Conservation (phyloP, 345 rosid species). For the Pelargonium nanum region DNA sequence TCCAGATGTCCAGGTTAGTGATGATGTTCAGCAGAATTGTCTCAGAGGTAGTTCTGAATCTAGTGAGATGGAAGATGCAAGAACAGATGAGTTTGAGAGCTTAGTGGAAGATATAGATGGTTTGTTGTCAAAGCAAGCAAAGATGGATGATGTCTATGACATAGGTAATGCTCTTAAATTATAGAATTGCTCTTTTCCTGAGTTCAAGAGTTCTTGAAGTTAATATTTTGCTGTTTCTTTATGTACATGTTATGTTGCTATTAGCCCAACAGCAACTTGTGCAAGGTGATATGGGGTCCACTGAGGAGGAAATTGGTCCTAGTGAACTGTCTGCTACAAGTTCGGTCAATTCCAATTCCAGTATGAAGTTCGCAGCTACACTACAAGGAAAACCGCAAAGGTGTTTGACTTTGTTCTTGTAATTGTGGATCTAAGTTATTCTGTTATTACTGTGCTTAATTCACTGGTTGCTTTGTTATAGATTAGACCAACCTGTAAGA, state of each 20-base stretch:
- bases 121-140: conserved; percentile 7
- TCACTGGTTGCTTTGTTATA: conserved; percentile 27
- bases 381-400: conserved; percentile 64
- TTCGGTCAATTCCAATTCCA: conserved; percentile 18
- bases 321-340: conserved; percentile 17
- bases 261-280: conserved; percentile 52
- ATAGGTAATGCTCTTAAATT: conserved; percentile 21
- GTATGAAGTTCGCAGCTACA: conserved; percentile 24
- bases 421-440: conserved; percentile 6
- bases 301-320: conserved; percentile 18
- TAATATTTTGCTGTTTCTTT: conserved; percentile 11
- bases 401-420: conserved; percentile 24
- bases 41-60: not conserved
- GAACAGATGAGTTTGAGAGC: not conserved
- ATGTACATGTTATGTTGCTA: conserved; percentile 8
- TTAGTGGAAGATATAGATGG: not conserved
- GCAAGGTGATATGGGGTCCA: conserved; percentile 16
- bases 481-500: conserved; percentile 41
- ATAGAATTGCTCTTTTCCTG: not conserved
- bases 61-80: not conserved
- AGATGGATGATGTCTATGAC: conserved; percentile 9
- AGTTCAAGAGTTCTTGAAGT: conserved; percentile 6
- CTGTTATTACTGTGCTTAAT: conserved; percentile 8
- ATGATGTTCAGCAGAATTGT: no score
- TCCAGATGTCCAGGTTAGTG: not conserved